phyloP scores from a whole-genome alignment of 768 basidiomycete species.

The Kwoniella europaea region DNA sequence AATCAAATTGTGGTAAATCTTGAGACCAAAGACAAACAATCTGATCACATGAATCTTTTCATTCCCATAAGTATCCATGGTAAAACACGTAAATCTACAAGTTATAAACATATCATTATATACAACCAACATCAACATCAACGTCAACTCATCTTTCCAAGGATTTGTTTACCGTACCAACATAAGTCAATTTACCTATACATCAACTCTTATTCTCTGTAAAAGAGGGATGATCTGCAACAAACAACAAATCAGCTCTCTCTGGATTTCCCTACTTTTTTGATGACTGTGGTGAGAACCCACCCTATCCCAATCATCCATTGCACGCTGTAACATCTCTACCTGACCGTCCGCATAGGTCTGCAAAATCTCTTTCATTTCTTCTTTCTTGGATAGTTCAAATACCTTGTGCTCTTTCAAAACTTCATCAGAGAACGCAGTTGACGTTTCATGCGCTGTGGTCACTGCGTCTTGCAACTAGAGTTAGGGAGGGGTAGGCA shows the following conservation, averaged over 20 bases:
- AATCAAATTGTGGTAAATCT: too few relatives aligned
- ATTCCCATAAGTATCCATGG: too few relatives aligned
- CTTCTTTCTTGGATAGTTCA: slow-evolving; percentile 85
- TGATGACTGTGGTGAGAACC: not conserved
- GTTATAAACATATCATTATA: too few relatives aligned
- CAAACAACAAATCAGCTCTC: not conserved
- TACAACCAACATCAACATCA: too few relatives aligned
- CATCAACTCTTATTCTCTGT: slow-evolving; percentile 91
- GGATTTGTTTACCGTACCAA: not conserved
- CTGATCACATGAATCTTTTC: too few relatives aligned
- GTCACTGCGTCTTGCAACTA: slow-evolving; percentile 83
- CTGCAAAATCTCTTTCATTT: slow-evolving; percentile 95
- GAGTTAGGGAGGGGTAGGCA: slow-evolving; percentile 63
- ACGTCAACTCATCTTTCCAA: too few relatives aligned
- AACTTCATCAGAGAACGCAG: slow-evolving; percentile 95
- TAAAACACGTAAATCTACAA: too few relatives aligned
- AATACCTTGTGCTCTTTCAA: slow-evolving; percentile 87
- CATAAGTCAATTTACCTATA: slow-evolving; percentile 58
- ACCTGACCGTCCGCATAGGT: slow-evolving; percentile 92
- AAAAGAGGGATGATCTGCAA: slow-evolving; percentile 78
- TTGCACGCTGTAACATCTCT: slow-evolving; percentile 91
- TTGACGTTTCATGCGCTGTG: slow-evolving; percentile 91
- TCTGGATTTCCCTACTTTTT: not conserved
- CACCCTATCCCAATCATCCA: slow-evolving; percentile 92
- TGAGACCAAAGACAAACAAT: too few relatives aligned